These are phyloP conservation scores for Saussurea involucrata DNA, from an alignment of 129 eudicot genomes.

Conservation along the genomic window DNA sequence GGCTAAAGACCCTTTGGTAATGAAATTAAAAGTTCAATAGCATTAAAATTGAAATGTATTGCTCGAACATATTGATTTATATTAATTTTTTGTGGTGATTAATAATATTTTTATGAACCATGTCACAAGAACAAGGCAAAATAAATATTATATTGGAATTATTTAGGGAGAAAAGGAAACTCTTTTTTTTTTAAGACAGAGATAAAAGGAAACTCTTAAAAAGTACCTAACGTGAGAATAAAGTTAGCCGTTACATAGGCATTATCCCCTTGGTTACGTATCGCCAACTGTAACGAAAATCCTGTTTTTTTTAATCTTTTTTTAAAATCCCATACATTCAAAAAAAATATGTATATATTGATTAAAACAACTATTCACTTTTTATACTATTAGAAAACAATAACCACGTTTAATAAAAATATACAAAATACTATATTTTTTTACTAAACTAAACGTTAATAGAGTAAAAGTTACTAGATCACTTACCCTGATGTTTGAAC, in stretches of 20 bases:
- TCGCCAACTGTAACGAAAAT: constrained; percentile 10
- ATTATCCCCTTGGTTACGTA: constrained; percentile 4
- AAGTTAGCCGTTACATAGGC: constrained; percentile 23
- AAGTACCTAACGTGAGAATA: constrained; percentile 11
- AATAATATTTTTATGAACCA: not conserved
- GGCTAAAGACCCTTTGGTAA: too few species aligned
- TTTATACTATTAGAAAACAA: too few species aligned
- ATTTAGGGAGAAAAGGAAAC: not conserved
- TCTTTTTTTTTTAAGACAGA: too few species aligned
- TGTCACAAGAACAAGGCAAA: not conserved
- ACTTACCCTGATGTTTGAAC: too few species aligned
- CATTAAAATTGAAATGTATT: too few species aligned
- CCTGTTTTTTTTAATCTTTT: not conserved
- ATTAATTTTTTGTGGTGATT: not conserved
- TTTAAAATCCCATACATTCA: not conserved
- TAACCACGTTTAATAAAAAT: too few species aligned
- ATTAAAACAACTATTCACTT: not conserved
- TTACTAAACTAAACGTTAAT: too few species aligned
- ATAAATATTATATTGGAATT: not conserved
- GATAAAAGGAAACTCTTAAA: not conserved
- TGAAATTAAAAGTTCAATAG: too few species aligned
- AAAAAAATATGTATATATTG: too few species aligned
- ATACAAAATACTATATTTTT: too few species aligned
- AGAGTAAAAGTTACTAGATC: too few species aligned
- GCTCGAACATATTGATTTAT: not conserved